phyloP scores from a whole-genome alignment of 2,329 filamentous ascomycete species.

The Colletotrichum coccodes region DNA sequence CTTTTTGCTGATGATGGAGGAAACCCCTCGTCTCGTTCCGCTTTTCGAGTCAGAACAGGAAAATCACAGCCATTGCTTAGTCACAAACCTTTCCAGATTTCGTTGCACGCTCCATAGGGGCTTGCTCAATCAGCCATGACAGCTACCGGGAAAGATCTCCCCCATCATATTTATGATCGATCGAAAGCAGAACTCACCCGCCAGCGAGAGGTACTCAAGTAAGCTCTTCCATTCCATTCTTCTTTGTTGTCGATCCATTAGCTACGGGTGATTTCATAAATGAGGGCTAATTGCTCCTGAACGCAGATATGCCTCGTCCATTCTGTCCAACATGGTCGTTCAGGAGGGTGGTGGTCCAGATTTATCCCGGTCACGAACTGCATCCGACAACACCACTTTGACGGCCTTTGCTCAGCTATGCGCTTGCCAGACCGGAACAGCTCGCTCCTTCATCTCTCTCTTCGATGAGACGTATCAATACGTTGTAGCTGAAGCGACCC shows the following conservation, averaged over 20 bases:
- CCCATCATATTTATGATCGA: neutral
- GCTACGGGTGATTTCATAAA: too few relatives aligned
- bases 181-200: neutral
- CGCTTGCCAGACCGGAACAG: slow-evolving; percentile 47
- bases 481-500: slow-evolving; percentile 11
- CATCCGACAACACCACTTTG: slow-evolving; percentile 37
- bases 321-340: neutral
- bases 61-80: neutral
- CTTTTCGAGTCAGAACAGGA: neutral
- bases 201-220: neutral
- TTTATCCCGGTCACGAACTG: neutral
- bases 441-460: slow-evolving; percentile 44
- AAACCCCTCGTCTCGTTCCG: neutral
- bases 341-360: neutral
- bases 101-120: neutral
- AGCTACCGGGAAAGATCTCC: neutral
- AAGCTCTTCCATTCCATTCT: neutral
- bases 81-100: neutral
- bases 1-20: too few relatives aligned
- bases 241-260: too few relatives aligned
- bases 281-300: neutral
- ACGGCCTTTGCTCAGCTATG: slow-evolving; percentile 61
- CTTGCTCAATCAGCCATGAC: neutral
- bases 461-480: slow-evolving; percentile 11
- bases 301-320: neutral